Evolutionary conservation across 306 rosid genomes (phyloP).

Genomic region (Prunus mume): DNA sequence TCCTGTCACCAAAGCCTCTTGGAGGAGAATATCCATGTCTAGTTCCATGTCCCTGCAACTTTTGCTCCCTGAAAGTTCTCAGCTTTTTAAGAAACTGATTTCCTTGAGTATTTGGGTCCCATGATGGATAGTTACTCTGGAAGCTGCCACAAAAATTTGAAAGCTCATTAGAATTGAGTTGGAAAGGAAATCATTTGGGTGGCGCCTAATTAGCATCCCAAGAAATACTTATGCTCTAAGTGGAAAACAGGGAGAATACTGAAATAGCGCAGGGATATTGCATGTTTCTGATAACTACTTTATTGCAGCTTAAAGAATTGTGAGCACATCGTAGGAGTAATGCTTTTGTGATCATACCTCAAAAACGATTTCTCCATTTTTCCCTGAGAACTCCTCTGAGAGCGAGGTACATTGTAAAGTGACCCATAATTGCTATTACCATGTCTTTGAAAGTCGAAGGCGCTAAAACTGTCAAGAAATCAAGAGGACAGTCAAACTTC

Average conservation of each 20-base stretch:
- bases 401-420: conserved; percentile 48
- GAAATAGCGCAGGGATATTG: neutral
- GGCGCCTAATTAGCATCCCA: neutral
- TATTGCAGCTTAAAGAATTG: neutral
- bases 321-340: neutral
- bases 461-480: conserved; percentile 56
- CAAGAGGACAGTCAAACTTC: conserved; percentile 10
- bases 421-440: conserved; percentile 83
- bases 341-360: conserved; percentile 50
- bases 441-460: conserved; percentile 74
- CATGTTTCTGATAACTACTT: neutral
- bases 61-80: conserved; percentile 58
- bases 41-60: conserved; percentile 41
- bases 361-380: conserved; percentile 96
- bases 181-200: neutral
- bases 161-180: conserved; percentile 8
- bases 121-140: conserved; percentile 70
- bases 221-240: neutral
- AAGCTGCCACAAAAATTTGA: conserved; percentile 57
- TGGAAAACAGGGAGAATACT: neutral
- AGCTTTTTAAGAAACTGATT: conserved; percentile 57
- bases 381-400: conserved; percentile 87
- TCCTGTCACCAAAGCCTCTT: conserved; percentile 44
- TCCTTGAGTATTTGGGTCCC: conserved; percentile 79
- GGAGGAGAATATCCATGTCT: conserved; percentile 42